These are phyloP conservation scores for Penicillium corylophilum DNA, from an alignment of 2,329 filamentous ascomycete genomes.

Conservation along the genomic window DNA sequence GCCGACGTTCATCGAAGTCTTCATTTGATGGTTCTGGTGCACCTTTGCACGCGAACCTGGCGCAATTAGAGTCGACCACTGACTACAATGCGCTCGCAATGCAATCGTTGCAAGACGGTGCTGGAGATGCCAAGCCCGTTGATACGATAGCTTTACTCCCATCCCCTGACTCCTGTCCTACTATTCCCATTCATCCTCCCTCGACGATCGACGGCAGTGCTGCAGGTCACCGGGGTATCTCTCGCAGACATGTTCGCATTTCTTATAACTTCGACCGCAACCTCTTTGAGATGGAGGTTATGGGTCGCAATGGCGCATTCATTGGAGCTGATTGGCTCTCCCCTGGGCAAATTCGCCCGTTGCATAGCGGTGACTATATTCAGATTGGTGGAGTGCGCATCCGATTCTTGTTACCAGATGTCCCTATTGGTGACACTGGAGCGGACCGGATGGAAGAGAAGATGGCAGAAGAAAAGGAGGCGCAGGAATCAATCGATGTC, in stretches of 20 bases:
- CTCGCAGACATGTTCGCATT: slow-evolving; percentile 61
- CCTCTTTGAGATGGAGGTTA: slow-evolving; percentile 58
- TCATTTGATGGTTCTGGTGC: slow-evolving; percentile 41
- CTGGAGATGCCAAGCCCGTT: slow-evolving; percentile 42
- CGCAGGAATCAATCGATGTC: slow-evolving; percentile 37
- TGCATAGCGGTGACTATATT: slow-evolving; percentile 60
- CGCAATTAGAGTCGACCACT: slow-evolving; percentile 38
- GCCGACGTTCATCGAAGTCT: slow-evolving; percentile 53
- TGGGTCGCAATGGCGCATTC: slow-evolving; percentile 59
- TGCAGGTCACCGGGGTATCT: slow-evolving; percentile 58
- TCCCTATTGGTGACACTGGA: slow-evolving; percentile 49
- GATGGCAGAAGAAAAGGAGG: slow-evolving; percentile 34
- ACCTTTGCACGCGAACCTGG: slow-evolving; percentile 38
- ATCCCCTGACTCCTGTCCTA: slow-evolving; percentile 54
- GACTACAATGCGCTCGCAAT: slow-evolving; percentile 50
- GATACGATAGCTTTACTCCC: slow-evolving; percentile 50
- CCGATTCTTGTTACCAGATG: slow-evolving; percentile 56
- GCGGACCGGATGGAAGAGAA: slow-evolving; percentile 48
- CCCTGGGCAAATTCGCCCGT: slow-evolving; percentile 47
- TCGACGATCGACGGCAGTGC: slow-evolving; percentile 46
- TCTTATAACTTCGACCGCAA: slow-evolving; percentile 58
- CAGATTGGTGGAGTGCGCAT: slow-evolving; percentile 60
- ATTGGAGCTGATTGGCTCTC: slow-evolving; percentile 53
- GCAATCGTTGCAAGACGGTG: slow-evolving; percentile 41
- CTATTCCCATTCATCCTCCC: slow-evolving; percentile 61